These are phyloP conservation scores for Hericium alpestre DNA, from an alignment of 768 basidiomycete genomes.

Conservation along the genomic window DNA sequence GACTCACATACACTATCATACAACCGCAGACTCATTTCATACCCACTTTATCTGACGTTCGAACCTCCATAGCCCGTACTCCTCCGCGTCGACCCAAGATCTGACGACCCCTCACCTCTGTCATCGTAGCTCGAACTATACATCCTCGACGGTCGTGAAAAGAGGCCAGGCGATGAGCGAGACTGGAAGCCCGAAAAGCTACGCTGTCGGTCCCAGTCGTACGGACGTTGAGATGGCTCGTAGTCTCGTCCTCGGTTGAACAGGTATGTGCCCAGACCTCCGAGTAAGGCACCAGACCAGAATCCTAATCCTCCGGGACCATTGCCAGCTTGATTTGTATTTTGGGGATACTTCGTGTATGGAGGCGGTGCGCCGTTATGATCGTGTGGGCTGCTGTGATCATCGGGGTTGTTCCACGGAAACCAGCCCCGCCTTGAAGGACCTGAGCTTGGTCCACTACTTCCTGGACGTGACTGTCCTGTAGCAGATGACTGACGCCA, in stretches of 20 bases:
- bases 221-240: constrained; percentile 19
- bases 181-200: constrained; percentile 16
- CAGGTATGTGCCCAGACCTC: constrained; percentile 55
- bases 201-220: constrained; percentile 52
- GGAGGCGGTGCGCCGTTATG: constrained; percentile 45
- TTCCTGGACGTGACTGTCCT: constrained; percentile 16
- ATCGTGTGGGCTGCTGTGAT: constrained; percentile 16
- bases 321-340: background rate
- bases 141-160: constrained; percentile 1
- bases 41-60: constrained; percentile 40
- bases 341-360: constrained; percentile 20
- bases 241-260: constrained; percentile 24
- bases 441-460: constrained; percentile 17
- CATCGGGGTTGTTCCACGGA: constrained; percentile 27
- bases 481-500: background rate
- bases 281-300: constrained; percentile 74
- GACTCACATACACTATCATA: too few species aligned
- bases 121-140: constrained; percentile 7
- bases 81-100: constrained; percentile 58
- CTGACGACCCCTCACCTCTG: constrained; percentile 60
- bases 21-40: too few species aligned
- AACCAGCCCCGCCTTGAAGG: constrained; percentile 37
- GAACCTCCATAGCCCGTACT: constrained; percentile 79
- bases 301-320: constrained; percentile 46
- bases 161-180: constrained; percentile 13